Base-by-base conservation (phyloP, 495 filamentous ascomycete species). In the Tetracladium setigerum region DNA sequence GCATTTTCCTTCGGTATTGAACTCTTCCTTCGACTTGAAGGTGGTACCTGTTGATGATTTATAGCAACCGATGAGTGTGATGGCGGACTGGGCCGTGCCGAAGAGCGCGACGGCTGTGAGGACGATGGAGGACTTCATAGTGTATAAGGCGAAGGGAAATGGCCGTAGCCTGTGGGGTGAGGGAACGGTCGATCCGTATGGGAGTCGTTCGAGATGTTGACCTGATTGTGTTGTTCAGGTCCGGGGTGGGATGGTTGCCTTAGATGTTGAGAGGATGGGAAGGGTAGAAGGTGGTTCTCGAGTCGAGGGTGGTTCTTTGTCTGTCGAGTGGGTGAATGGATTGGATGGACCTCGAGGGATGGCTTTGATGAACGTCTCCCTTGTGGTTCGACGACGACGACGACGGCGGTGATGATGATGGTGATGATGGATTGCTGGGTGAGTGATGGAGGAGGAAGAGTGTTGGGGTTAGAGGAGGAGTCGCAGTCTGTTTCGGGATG, bases 61-160 rank as follows among this genome's bases (percentile, higher is more conserved):
- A 51, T 59, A 76, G 58, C 72, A 76, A n/a, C 71, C 72, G 17
- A 62, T 47, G 15, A 48, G 47, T 19, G 55, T 57, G 39, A 62
- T 47, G 7, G 22, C 16, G 37, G 12, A 30, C 27, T 17, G 54
- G n/a, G 35, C 14, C 34, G 52, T 38, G 35, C 19, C 43, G 13
- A 47, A 15, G 2, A 59, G 39, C 31, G 37, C 40, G 4, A 41
- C 27, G 3, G 49, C 42, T 9, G 37, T 19, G 34, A 47, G 13
- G 22, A 41, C 36, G 35, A 58, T 27, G 12, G 56, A 44, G 17
- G 33, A 54, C 50, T 51, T 56, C 53, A 59, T 56, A 37, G 15
- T 56, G 49, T 18, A 34, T 39, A 22, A 30, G 17, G 31, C n/a
- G 16, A 43, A 30, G 7, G 5, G 27, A 7, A 17, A 46, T 49